phyloP scores from a whole-genome alignment of 163 green algal species.

The Scenedesmus sp. region DNA sequence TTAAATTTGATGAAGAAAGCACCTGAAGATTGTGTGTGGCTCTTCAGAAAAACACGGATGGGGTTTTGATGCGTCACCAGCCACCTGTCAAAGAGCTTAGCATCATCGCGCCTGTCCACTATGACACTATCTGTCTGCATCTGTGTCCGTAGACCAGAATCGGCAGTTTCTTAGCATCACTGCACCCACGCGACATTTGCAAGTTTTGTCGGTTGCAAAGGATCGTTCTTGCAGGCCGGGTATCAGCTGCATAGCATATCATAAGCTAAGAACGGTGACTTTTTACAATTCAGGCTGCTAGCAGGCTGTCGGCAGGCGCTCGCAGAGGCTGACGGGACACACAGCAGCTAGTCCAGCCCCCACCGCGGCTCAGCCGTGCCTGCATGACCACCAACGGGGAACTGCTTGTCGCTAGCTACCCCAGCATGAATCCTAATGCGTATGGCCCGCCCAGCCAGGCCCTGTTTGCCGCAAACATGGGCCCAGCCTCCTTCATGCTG shows the following conservation, averaged over 20 bases:
- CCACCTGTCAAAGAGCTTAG: not conserved
- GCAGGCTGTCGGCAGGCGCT: not conserved
- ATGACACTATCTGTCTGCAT: not conserved
- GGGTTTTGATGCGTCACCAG: not conserved
- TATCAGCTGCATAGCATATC: not conserved
- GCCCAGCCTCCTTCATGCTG: slow-evolving; percentile 27
- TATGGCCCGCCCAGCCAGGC: slow-evolving; percentile 21
- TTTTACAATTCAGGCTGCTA: not conserved
- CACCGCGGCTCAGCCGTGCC: slow-evolving; percentile 1
- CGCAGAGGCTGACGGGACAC: not conserved
- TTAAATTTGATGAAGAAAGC: too few relatives aligned
- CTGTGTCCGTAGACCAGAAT: not conserved
- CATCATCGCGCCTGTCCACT: not conserved
- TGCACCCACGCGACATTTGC: not conserved
- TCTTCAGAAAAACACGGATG: not conserved
- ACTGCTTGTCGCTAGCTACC: not conserved
- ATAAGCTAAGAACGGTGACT: not conserved
- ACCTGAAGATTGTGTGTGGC: too few relatives aligned
- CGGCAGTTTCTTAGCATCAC: not conserved
- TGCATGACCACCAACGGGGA: not conserved
- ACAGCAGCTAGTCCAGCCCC: slow-evolving; percentile 1
- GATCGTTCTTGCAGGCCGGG: not conserved
- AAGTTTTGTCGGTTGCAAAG: slow-evolving; percentile 11
- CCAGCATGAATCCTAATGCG: not conserved
- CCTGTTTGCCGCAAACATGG: not conserved